Base-by-base conservation (phyloP, 371 early-diverging fungal genomes). In the Batkoa obscura region DNA sequence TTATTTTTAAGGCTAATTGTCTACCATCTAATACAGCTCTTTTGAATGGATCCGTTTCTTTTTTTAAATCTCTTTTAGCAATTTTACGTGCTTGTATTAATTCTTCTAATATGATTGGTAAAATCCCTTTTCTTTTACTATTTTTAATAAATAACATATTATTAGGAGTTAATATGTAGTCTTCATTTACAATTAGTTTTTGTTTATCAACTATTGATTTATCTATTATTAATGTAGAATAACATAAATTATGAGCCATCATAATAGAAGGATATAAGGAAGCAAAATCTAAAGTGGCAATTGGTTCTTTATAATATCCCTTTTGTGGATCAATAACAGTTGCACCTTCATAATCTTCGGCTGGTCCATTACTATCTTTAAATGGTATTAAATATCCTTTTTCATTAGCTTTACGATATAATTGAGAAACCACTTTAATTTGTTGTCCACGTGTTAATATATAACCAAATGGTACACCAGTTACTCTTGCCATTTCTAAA, bases 231-330 rank as follows among this genome's bases (percentile, higher is more conserved):
- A 94, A 74, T 0, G 99, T 99, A 0, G 98, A 91, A 68, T 99
- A 99, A 68, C 99, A 99, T 17, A 99, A 72, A 64, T 99, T 99
- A 66, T 98, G 95, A 3, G 96, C 98, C 83, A 99, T 99, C 94
- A 99, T 99, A 63, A 99, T 99, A 8, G 98, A 97, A 8, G 99
- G 99, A 70, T 99, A 99, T 66, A 99, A 78, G 0, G 98, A 98
- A 0, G 86, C 87, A 71, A 99, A 99, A 81, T 99, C 99, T 17
- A 99, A 79, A 0, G 99, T 99, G 4, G 99, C 91, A 60, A 99
- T 94, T 1, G 99, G 99, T 2, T 78, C 72, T 56, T 87, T 83
- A 65, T 99, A 99, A 63, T 87, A 99, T 8, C 99, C 99, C 62
- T 80, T 87, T 46, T 79, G 75, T 30, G 99, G 99, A 48, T 99